These are phyloP conservation scores for Diplodia seriata DNA, from an alignment of 2,329 filamentous ascomycete species.

Conservation along the genomic window DNA sequence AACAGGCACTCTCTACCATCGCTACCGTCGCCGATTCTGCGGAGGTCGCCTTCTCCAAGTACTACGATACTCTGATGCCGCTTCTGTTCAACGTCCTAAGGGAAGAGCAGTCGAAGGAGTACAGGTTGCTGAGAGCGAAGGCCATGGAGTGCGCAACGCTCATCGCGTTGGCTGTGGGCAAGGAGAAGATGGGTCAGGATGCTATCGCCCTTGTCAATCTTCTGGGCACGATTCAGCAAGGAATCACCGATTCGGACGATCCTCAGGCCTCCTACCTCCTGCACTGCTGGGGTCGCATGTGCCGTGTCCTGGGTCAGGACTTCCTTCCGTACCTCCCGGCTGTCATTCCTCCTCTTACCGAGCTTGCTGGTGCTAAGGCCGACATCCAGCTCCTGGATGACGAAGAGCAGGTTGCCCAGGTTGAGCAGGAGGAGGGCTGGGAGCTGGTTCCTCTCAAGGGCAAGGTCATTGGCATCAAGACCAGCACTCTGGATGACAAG, in stretches of 20 bases:
- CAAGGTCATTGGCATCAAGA: conserved; percentile 98
- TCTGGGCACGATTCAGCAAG: conserved; percentile 80
- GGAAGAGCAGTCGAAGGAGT: conserved; percentile 92
- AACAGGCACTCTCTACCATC: conserved; percentile 96
- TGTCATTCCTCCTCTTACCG: conserved; percentile 92
- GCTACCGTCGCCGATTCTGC: conserved; percentile 99
- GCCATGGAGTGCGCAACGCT: conserved; percentile 99
- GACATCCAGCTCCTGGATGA: conserved; percentile 96
- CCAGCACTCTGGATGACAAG: conserved; percentile 95
- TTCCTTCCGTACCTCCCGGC: conserved; percentile 91
- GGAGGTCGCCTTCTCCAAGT: conserved; percentile 91
- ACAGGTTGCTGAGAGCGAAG: conserved; percentile 88
- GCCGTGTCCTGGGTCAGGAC: conserved; percentile 85
- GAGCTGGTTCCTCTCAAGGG: conserved; percentile 96
- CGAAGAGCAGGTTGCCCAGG: conserved; percentile 89
- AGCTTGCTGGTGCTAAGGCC: conserved; percentile 91
- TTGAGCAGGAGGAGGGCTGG: conserved; percentile 96
- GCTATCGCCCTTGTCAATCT: conserved; percentile 87
- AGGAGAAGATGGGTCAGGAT: conserved; percentile 87
- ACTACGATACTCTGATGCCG: conserved; percentile 96
- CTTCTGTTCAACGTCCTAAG: conserved; percentile 87
- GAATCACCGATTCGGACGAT: conserved; percentile 87
- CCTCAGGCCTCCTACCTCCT: conserved; percentile 96
- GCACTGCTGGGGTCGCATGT: conserved; percentile 99
- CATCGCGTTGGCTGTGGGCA: conserved; percentile 93